These are phyloP conservation scores for Cytospora chrysosperma DNA, from an alignment of 2,329 filamentous ascomycete genomes.

Conservation along the genomic window DNA sequence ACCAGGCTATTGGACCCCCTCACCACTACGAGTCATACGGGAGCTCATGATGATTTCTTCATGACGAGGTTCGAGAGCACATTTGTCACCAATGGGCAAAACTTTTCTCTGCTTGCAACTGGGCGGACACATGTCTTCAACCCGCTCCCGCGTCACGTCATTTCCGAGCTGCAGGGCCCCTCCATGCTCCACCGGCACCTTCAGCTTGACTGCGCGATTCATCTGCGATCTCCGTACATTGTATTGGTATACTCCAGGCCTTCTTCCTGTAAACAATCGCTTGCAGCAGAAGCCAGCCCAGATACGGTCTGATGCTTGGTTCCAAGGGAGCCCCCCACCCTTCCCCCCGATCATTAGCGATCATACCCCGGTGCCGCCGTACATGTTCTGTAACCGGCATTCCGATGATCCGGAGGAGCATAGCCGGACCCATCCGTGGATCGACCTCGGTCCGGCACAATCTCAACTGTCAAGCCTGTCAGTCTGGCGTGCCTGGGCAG, in stretches of 20 bases:
- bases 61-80: slow-evolving; percentile 2
- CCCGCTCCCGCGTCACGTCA: slow-evolving; percentile 16
- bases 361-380: background rate
- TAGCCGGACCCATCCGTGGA: slow-evolving; percentile 10
- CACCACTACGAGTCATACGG: slow-evolving; percentile 12
- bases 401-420: slow-evolving; percentile 6
- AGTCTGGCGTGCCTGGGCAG: background rate
- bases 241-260: too few species aligned
- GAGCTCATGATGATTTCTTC: slow-evolving; percentile 9
- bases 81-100: slow-evolving; percentile 6
- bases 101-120: slow-evolving; percentile 8
- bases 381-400: background rate
- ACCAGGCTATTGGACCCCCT: background rate
- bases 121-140: background rate
- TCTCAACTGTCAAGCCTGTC: background rate
- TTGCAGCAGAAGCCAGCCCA: background rate
- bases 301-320: background rate
- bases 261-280: background rate
- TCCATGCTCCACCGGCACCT: background rate
- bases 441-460: slow-evolving; percentile 16
- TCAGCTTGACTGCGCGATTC: slow-evolving; percentile 4
- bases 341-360: background rate
- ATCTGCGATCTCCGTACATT: slow-evolving; percentile 12
- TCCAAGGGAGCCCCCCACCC: background rate
- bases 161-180: slow-evolving; percentile 13